Conservation (phyloP, 371 early-diverging fungal species). For the Apophysomyces variabilis region DNA sequence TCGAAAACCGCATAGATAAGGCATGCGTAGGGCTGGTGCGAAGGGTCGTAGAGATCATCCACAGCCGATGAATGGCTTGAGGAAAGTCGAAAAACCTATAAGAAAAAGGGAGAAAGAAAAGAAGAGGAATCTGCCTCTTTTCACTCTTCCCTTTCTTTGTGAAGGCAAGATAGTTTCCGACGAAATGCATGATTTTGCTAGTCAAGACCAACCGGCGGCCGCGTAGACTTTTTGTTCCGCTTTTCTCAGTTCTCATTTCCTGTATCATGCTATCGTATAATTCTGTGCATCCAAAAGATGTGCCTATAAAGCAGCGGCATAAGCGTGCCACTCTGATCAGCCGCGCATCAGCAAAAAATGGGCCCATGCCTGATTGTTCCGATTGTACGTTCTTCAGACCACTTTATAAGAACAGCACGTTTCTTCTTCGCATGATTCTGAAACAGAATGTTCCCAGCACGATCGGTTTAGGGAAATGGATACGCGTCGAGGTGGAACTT, state of each 20-base stretch:
- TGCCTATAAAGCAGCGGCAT: too few relatives aligned
- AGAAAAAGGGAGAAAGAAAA: too few relatives aligned
- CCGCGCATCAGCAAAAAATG: neutral
- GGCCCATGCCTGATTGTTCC: neutral
- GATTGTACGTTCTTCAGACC: neutral
- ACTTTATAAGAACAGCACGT: conserved; percentile 1
- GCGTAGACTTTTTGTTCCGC: neutral
- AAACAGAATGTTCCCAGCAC: neutral
- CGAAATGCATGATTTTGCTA: too few relatives aligned
- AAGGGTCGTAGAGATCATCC: too few relatives aligned
- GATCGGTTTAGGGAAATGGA: neutral
- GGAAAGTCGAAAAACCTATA: too few relatives aligned
- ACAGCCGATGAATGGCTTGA: too few relatives aligned
- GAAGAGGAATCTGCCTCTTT: too few relatives aligned
- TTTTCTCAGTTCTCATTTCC: neutral
- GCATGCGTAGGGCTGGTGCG: too few relatives aligned
- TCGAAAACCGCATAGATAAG: too few relatives aligned
- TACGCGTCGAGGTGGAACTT: neutral
- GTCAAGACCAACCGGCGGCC: too few relatives aligned
- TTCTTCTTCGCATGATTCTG: neutral
- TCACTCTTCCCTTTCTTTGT: too few relatives aligned
- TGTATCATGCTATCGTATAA: neutral
- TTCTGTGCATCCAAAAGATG: neutral
- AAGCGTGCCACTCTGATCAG: neutral
- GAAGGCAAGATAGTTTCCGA: too few relatives aligned